These are phyloP conservation scores for Trichoderma sp. DNA, from an alignment of 2,329 filamentous ascomycete genomes.

Conservation along the genomic window DNA sequence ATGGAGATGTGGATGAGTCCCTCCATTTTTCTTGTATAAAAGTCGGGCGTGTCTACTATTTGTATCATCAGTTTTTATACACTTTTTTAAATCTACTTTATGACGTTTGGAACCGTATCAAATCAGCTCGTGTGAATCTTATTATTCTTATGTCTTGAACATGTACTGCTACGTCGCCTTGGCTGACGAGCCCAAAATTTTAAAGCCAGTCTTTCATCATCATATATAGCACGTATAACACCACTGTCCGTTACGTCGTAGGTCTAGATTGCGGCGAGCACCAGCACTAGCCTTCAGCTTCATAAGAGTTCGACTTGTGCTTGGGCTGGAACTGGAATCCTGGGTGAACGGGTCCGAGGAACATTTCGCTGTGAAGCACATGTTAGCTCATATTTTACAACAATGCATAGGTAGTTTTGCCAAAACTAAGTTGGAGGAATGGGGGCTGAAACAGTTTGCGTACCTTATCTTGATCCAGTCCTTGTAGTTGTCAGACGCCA, in stretches of 20 bases:
- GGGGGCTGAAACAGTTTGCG: conserved; percentile 32
- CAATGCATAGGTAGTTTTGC: neutral
- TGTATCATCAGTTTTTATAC: conserved; percentile 11
- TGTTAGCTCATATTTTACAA: neutral
- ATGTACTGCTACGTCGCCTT: neutral
- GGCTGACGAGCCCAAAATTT: neutral
- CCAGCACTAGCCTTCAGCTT: conserved; percentile 60
- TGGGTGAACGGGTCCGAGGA: conserved; percentile 83
- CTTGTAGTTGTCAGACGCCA: conserved; percentile 86
- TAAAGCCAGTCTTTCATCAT: neutral
- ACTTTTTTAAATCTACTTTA: neutral
- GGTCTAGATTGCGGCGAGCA: neutral
- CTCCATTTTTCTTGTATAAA: conserved; percentile 9
- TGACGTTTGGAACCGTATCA: neutral
- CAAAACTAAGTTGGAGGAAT: neutral
- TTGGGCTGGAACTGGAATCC: conserved; percentile 95
- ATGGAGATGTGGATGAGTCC: neutral
- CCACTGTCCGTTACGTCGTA: neutral
- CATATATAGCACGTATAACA: neutral
- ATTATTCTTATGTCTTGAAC: neutral
- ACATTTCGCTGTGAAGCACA: conserved; percentile 75
- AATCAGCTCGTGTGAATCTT: neutral
- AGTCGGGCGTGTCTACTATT: neutral
- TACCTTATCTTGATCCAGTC: conserved; percentile 99
- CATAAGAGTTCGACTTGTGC: conserved; percentile 92